These are phyloP conservation scores for Gossypium raimondii DNA, from an alignment of 345 rosid species.

Conservation along the genomic window DNA sequence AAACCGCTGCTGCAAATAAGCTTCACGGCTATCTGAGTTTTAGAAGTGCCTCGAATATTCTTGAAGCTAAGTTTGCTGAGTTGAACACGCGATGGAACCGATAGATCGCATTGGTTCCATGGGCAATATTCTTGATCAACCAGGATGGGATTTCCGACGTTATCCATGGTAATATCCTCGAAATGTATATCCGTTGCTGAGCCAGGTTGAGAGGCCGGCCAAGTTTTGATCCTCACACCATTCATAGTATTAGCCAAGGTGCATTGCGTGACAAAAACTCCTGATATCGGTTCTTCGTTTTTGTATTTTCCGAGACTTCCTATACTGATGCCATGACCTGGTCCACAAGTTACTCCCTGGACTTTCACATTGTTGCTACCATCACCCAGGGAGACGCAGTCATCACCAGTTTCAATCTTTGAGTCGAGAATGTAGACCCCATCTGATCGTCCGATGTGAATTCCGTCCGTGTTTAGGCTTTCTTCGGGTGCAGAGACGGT, in stretches of 20 bases:
- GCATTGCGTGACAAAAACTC: background rate
- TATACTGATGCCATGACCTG: background rate
- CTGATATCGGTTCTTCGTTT: background rate
- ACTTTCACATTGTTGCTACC: background rate
- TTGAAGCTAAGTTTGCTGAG: conserved; percentile 15
- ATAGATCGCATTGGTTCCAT: background rate
- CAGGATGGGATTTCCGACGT: background rate
- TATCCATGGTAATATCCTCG: background rate
- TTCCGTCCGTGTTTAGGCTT: background rate
- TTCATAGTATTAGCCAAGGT: background rate
- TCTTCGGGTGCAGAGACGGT: background rate
- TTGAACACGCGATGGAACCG: background rate
- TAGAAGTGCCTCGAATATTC: conserved; percentile 3
- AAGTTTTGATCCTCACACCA: background rate
- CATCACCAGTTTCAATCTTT: background rate
- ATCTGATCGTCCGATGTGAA: background rate
- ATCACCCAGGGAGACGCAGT: background rate
- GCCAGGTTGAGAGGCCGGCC: background rate
- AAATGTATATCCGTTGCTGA: background rate
- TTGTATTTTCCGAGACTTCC: background rate
- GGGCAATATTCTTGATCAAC: background rate
- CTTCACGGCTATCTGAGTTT: conserved; percentile 12
- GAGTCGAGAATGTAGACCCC: background rate
- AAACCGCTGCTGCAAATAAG: conserved; percentile 23
- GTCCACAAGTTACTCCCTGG: background rate